Conservation (phyloP, 306 rosid species). For the Cajanus cajan region DNA sequence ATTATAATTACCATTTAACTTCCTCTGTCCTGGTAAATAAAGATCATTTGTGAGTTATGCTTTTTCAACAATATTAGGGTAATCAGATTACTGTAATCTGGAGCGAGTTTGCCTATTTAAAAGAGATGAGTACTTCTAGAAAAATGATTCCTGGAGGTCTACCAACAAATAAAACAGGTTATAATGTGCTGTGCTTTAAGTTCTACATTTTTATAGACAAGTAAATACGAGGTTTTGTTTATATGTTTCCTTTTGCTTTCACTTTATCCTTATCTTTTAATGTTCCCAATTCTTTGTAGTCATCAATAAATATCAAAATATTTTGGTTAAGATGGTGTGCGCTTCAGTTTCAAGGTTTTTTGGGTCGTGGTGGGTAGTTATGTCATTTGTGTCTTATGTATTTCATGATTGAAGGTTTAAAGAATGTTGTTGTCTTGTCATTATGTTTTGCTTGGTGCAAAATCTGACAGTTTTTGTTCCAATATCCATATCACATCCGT, state of each 20-base stretch:
- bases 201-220: neutral
- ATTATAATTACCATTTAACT: neutral
- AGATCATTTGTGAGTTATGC: neutral
- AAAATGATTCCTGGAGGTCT: conserved; percentile 6
- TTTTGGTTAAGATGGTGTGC: neutral
- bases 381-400: neutral
- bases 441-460: neutral
- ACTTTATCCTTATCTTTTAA: neutral
- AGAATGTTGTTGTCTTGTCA: neutral
- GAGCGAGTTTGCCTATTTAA: neutral
- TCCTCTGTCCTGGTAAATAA: neutral
- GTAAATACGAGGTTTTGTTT: neutral
- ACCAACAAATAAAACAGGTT: neutral
- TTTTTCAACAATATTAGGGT: neutral
- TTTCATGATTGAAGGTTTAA: neutral
- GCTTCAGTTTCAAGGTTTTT: neutral
- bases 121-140: neutral
- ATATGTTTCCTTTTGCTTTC: neutral
- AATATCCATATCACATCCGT: neutral
- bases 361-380: neutral
- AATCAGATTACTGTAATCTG: neutral
- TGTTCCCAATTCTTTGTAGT: neutral
- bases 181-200: neutral
- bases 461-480: conserved; percentile 5
- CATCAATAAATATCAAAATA: neutral